Conservation (phyloP, 1,284 basidiomycete species). For the Irpex rosettiformis region DNA sequence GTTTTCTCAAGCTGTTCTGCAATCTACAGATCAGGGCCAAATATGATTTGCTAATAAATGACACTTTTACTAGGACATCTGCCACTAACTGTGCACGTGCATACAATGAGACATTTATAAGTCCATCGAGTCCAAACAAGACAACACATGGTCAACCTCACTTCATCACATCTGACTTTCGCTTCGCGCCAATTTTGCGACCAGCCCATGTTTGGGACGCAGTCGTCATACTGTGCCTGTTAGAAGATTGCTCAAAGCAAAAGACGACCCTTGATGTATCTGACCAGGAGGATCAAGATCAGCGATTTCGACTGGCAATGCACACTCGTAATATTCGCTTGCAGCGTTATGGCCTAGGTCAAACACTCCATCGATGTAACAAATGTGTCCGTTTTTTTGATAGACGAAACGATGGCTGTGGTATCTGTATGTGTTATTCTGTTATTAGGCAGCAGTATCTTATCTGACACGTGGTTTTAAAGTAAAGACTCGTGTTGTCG, state of each 20-base stretch:
- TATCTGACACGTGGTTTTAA: not conserved
- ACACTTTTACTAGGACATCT: not conserved
- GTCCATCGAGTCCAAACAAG: not conserved
- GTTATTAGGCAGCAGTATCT: not conserved
- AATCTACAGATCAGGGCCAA: not conserved
- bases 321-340: not conserved
- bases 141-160: not conserved
- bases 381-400: not conserved
- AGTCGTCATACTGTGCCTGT: not conserved
- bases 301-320: not conserved
- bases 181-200: not conserved
- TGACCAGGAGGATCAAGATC: not conserved
- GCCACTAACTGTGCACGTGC: not conserved
- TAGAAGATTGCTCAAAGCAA: not conserved
- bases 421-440: not conserved
- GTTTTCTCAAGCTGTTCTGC: too few relatives aligned
- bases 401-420: not conserved
- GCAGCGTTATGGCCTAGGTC: not conserved
- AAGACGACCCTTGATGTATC: not conserved
- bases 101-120: not conserved
- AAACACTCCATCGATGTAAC: not conserved
- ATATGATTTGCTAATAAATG: not conserved
- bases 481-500: not conserved
- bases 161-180: not conserved
- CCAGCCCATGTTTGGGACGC: not conserved